These are phyloP conservation scores for Tricladium varicosporioides DNA, from an alignment of 2,329 filamentous ascomycete genomes.

Conservation along the genomic window DNA sequence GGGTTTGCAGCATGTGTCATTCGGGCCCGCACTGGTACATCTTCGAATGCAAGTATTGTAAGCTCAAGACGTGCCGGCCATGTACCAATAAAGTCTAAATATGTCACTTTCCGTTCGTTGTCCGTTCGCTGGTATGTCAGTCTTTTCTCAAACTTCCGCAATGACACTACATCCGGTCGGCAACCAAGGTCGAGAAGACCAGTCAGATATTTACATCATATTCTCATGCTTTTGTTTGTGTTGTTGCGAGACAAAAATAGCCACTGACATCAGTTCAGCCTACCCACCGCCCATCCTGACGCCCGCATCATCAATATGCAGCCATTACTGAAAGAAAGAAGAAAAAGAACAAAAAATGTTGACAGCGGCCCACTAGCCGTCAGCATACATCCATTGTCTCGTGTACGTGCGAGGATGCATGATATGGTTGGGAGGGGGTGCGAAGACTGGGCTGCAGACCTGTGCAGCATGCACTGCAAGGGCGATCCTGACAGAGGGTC, in stretches of 20 bases:
- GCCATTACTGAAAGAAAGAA: background rate
- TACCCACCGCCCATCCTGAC: background rate
- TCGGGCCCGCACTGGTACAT: constrained; percentile 67
- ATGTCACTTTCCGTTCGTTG: background rate
- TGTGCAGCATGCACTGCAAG: constrained; percentile 3
- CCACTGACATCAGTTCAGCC: constrained; percentile 3
- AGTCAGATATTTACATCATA: background rate
- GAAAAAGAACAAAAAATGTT: background rate
- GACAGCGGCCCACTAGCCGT: background rate
- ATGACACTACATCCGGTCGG: background rate
- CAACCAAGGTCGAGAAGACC: background rate
- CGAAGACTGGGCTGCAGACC: constrained; percentile 1
- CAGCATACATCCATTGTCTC: constrained; percentile 1
- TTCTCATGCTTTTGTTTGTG: background rate
- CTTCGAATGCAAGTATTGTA: constrained; percentile 68
- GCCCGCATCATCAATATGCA: background rate
- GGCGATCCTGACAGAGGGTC: background rate
- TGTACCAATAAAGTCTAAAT: constrained; percentile 41
- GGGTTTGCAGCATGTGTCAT: constrained; percentile 63
- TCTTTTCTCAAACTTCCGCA: background rate
- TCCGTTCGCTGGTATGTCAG: background rate
- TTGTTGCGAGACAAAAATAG: background rate
- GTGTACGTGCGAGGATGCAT: constrained; percentile 5
- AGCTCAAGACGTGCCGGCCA: constrained; percentile 60
- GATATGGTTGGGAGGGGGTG: background rate